Base-by-base conservation (phyloP, 2,329 filamentous ascomycete species). In the Metarhizium rileyi region DNA sequence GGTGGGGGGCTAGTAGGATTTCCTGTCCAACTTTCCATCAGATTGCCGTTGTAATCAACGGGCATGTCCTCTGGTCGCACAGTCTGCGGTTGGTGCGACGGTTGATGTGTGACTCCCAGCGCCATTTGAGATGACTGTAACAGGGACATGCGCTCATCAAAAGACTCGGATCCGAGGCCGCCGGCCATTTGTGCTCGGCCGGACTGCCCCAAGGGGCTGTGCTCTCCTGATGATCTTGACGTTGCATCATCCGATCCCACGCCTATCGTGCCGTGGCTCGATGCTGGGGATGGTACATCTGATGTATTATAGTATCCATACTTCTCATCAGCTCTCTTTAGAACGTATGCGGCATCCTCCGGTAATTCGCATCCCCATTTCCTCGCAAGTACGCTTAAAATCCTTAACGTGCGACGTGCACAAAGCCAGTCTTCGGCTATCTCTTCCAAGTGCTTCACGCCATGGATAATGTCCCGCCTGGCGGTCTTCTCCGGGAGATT, bases 381-480 rank as follows among this genome's bases (percentile, higher is more conserved):
- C n/a, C 83, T 80, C 1, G 86, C 85, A 12, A 95, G 79, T 4
- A 94, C 81, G 56, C 86, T 90, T 41, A 98, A 74, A 44, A 97
- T 95, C 52, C 83, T 81, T 6, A 97, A 74, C 0, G 90, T 91
- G 12, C 91, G 80, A 48, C 90, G 78, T 9, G 90, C 91, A 59
- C 90, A 93, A 1, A 90, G 79, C 93, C 93, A 98, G 59, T 90
- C 86, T 64, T 96, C 90, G 0, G 89, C 89, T 58, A 98, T 96
- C 61, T 97, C 91, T 65, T 97, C 91, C 1, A 97, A 78, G 55
- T 95, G 88, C 60, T 88, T 91, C 41, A 95, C 77, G 1, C 91
- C 90, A 59, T 96, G 90, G 4, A 87, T 85, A 40, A 98, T 87
- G 65, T 97, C 91, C 58, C 91, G 76, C 59, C 82, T 85, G 4